Conservation (phyloP, 2,329 filamentous ascomycete species). For the Colletotrichum limetticola region DNA sequence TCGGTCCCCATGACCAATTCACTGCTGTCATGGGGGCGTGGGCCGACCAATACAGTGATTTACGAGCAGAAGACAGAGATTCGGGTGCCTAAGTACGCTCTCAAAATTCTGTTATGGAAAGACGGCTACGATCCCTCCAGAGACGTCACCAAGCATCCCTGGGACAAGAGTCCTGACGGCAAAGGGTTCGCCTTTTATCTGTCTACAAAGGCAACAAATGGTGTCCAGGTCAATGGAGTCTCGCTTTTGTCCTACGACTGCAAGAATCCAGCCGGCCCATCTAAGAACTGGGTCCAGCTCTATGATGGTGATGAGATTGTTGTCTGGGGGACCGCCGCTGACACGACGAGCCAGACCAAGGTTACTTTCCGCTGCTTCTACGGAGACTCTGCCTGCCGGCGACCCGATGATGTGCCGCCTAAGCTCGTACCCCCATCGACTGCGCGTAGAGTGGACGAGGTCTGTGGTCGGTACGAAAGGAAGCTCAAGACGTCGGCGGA, state of each 20-base stretch:
- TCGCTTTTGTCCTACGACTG: conserved; percentile 67
- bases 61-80: conserved; percentile 72
- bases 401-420: conserved; percentile 48
- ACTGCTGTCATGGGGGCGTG: conserved; percentile 82
- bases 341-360: conserved; percentile 51
- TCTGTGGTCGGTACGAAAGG: conserved; percentile 57
- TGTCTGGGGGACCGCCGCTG: conserved; percentile 68
- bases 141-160: conserved; percentile 57
- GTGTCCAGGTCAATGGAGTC: conserved; percentile 82
- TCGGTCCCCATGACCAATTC: conserved; percentile 74
- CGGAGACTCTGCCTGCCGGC: conserved; percentile 61
- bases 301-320: conserved; percentile 82
- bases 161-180: conserved; percentile 51
- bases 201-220: conserved; percentile 80
- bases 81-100: conserved; percentile 83
- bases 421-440: conserved; percentile 50
- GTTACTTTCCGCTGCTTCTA: conserved; percentile 66
- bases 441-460: conserved; percentile 59
- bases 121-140: conserved; percentile 71
- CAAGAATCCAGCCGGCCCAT: conserved; percentile 65
- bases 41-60: conserved; percentile 72
- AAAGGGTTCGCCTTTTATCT: conserved; percentile 77
- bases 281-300: conserved; percentile 72
- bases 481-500: conserved; percentile 53
- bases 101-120: conserved; percentile 81